A percentile compares a stretch with the other conserved stretches of the same genome.
Conservation (phyloP, 106 monocot genomes). For the Dactylorhiza incarnata region DNA sequence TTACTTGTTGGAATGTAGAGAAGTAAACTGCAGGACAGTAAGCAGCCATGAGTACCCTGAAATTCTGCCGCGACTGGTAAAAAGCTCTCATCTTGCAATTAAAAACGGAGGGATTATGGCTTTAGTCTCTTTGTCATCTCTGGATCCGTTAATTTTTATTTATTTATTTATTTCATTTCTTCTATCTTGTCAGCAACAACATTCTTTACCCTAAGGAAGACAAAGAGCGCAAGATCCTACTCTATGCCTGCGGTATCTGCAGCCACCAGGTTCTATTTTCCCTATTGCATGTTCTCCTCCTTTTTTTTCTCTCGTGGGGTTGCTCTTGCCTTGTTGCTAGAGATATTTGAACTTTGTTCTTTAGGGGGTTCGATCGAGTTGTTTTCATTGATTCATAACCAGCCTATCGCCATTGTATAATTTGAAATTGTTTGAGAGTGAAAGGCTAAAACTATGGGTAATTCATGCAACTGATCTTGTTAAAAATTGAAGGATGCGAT, state of each 20-base stretch:
- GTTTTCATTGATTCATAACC: background rate
- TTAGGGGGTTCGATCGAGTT: background rate
- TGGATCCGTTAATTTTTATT: no score
- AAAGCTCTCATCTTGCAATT: background rate
- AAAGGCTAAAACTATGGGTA: background rate
- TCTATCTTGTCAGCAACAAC: slow-evolving; percentile 13
- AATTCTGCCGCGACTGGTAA: slow-evolving; percentile 22
- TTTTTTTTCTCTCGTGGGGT: background rate
- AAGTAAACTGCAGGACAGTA: background rate
- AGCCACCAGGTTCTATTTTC: slow-evolving; percentile 14
- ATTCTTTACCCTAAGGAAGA: slow-evolving; percentile 30
- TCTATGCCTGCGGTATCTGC: slow-evolving; percentile 29
- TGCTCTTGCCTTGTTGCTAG: background rate
- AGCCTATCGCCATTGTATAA: background rate
- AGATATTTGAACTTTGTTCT: background rate
- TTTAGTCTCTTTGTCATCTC: no score
- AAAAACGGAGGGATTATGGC: background rate
- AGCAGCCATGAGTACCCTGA: slow-evolving; percentile 19
- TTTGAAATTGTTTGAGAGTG: background rate
- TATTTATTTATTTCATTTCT: background rate
- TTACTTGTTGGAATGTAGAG: background rate
- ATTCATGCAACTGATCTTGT: no score
- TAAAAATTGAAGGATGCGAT: no score
- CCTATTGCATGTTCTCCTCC: background rate
- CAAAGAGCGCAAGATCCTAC: slow-evolving; percentile 21